Evolutionary conservation across 371 early-diverging fungal species (phyloP).

Genomic region (Apophysomyces variabilis): DNA sequence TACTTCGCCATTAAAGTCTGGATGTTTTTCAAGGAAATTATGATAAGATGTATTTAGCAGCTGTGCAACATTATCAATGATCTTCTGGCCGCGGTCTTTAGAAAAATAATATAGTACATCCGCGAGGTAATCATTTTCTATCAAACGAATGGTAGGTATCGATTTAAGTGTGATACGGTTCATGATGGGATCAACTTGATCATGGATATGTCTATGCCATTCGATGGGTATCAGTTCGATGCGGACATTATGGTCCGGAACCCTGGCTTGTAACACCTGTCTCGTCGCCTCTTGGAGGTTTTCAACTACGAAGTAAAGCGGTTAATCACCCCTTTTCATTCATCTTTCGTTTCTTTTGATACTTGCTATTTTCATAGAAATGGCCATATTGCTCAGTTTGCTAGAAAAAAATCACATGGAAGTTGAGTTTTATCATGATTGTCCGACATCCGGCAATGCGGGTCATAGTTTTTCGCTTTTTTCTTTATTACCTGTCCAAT

Average conservation of each 20-base stretch:
- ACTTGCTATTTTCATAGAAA: conserved; percentile 30
- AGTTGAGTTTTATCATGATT: background rate
- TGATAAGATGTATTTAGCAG: conserved; percentile 61
- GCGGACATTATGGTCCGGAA: conserved; percentile 49
- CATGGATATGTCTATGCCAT: conserved; percentile 60
- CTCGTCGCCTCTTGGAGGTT: conserved; percentile 58
- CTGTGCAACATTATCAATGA: conserved; percentile 60
- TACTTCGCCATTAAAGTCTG: conserved; percentile 63
- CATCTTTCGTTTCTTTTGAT: background rate
- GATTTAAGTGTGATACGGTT: conserved; percentile 68
- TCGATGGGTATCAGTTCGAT: conserved; percentile 63
- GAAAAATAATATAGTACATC: conserved; percentile 69
- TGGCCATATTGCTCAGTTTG: conserved; percentile 65
- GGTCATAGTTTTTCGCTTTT: background rate
- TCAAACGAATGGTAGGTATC: conserved; percentile 63
- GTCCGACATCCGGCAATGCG: conserved; percentile 1
- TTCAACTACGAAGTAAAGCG: conserved; percentile 35
- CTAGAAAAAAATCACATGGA: conserved; percentile 22
- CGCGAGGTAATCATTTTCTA: conserved; percentile 72
- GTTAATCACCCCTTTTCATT: too few relatives aligned
- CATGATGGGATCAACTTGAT: conserved; percentile 49
- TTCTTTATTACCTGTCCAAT: conserved; percentile 59
- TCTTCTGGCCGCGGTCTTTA: conserved; percentile 59
- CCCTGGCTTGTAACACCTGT: conserved; percentile 58
- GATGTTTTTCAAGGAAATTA: conserved; percentile 57